Evolutionary conservation across 306 rosid species (phyloP).

Genomic region (Trifolium repens): DNA sequence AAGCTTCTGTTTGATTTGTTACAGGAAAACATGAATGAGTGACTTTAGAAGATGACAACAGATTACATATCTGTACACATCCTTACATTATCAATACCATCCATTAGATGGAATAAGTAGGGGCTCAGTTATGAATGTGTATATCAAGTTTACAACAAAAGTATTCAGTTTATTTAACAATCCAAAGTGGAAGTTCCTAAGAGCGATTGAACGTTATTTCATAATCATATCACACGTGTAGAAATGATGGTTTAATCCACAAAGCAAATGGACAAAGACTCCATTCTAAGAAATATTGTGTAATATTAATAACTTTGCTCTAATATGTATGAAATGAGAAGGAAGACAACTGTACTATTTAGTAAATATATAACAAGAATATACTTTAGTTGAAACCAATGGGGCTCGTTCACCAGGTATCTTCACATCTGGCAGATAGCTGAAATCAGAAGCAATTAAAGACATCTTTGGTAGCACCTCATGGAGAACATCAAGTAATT

Average conservation of each 20-base stretch:
- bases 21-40: slow-evolving; percentile 21
- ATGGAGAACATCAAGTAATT: slow-evolving; percentile 83
- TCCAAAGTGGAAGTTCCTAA: slow-evolving; percentile 21
- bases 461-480: slow-evolving; percentile 95
- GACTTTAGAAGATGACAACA: slow-evolving; percentile 18
- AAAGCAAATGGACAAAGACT: slow-evolving; percentile 8
- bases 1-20: neutral
- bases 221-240: slow-evolving; percentile 20
- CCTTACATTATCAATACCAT: slow-evolving; percentile 1
- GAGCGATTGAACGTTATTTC: slow-evolving; percentile 15
- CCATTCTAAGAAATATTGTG: slow-evolving; percentile 17
- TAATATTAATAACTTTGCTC: neutral
- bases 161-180: neutral
- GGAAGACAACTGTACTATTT: slow-evolving; percentile 27
- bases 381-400: slow-evolving; percentile 91
- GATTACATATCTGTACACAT: slow-evolving; percentile 4
- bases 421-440: slow-evolving; percentile 85
- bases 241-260: slow-evolving; percentile 15
- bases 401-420: slow-evolving; percentile 97
- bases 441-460: slow-evolving; percentile 91
- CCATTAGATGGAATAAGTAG: slow-evolving; percentile 32
- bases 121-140: neutral
- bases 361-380: slow-evolving; percentile 36
- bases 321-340: slow-evolving; percentile 33
- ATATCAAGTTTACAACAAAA: neutral